These are phyloP conservation scores for Nakaseomyces nivariensis DNA, from an alignment of 1,139 yeast genomes.

Conservation along the genomic window DNA sequence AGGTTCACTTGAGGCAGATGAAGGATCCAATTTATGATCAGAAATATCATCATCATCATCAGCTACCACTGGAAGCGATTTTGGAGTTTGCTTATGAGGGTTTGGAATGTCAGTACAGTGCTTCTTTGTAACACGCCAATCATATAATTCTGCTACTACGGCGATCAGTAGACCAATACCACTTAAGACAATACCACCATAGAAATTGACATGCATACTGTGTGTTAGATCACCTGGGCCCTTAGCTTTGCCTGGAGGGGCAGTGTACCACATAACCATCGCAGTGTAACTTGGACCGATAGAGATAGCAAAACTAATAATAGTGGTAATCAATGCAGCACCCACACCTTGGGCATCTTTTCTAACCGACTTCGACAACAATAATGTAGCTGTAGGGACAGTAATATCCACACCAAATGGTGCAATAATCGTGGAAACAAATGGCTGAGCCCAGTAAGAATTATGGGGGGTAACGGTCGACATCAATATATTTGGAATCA, in stretches of 20 bases:
- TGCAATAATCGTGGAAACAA: constrained; percentile 38
- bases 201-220: constrained; percentile 1
- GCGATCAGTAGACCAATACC: constrained; percentile 2
- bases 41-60: not conserved
- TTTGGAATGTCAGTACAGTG: not conserved
- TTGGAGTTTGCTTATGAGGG: not conserved
- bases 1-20: not conserved
- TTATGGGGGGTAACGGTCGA: constrained; percentile 41
- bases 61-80: not conserved
- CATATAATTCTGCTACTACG: not conserved
- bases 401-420: constrained; percentile 59
- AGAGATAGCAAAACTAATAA: constrained; percentile 54
- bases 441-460: constrained; percentile 45
- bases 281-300: constrained; percentile 59
- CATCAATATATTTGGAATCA: constrained; percentile 34
- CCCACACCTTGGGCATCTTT: constrained; percentile 52
- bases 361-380: constrained; percentile 44
- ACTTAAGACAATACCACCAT: not conserved
- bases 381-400: constrained; percentile 51
- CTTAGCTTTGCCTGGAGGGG: not conserved
- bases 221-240: not conserved
- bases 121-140: not conserved
- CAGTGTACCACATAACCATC: constrained; percentile 40
- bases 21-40: not conserved
- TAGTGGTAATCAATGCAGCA: constrained; percentile 52